A percentile compares a stretch with the other conserved stretches of the same genome.
Evolutionary conservation across 148 eudicot species (phyloP).

Genomic region (Cornus suecica): DNA sequence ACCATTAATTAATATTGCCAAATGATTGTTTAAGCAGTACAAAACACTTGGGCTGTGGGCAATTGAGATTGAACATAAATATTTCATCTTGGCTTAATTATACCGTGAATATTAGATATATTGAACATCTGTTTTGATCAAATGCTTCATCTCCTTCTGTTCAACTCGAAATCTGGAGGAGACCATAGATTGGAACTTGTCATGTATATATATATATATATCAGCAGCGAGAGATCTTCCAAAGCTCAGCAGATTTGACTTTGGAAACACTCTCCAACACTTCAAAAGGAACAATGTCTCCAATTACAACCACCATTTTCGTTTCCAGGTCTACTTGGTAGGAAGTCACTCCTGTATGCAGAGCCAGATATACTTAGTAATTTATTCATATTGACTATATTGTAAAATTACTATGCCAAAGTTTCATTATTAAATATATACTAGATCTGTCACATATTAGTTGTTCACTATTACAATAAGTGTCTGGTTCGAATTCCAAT

Average conservation of each 20-base stretch:
- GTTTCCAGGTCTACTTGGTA: slow-evolving; percentile 83
- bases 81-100: no score
- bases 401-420: no score
- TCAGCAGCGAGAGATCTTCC: slow-evolving; percentile 44
- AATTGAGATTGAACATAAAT: no score
- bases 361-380: background rate
- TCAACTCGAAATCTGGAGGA: background rate
- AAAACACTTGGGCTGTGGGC: background rate
- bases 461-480: no score
- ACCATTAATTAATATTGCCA: background rate
- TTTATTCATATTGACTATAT: no score
- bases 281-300: slow-evolving; percentile 77
- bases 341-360: slow-evolving; percentile 64
- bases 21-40: background rate
- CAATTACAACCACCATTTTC: slow-evolving; percentile 86
- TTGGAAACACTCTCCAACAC: slow-evolving; percentile 79
- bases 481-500: no score
- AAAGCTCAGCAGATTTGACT: slow-evolving; percentile 72
- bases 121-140: background rate
- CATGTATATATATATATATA: background rate
- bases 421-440: no score
- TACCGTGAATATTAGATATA: no score
- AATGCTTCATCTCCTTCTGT: background rate
- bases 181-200: background rate
- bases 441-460: no score